Evolutionary conservation across 2,329 filamentous ascomycete genomes (phyloP).

Genomic region (Beauveria bassiana): DNA sequence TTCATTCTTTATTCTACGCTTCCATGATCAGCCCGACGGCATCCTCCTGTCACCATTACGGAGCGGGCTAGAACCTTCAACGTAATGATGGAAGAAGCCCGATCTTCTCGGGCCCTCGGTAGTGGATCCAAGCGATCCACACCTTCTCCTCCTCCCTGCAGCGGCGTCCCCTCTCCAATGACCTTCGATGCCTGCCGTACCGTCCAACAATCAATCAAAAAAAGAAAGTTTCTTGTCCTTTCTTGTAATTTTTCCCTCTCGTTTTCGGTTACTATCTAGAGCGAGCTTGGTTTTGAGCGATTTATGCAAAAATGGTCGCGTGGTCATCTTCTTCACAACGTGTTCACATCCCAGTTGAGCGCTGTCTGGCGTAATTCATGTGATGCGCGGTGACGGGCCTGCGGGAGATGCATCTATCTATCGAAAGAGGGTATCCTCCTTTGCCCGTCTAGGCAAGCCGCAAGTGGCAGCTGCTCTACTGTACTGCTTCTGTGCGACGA

Average conservation of each 20-base stretch:
- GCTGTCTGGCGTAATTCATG: not conserved
- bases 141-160: not conserved
- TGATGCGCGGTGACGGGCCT: not conserved
- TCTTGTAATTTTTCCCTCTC: not conserved
- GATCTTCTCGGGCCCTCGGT: conserved; percentile 9
- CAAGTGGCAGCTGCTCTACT: no score
- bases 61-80: not conserved
- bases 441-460: no score
- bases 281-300: not conserved
- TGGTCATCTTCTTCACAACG: not conserved
- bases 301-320: not conserved
- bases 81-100: not conserved
- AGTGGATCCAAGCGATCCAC: not conserved
- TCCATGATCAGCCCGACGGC: not conserved
- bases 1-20: no score
- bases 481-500: no score
- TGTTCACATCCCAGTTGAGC: no score
- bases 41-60: not conserved
- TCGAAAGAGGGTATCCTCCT: no score
- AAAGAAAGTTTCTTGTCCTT: not conserved
- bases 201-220: not conserved
- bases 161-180: not conserved
- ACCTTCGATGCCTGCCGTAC: not conserved
- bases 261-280: no score
- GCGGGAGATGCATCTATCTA: not conserved